These are phyloP conservation scores for Apiospora aurea DNA, from an alignment of 2,329 filamentous ascomycete species.

Conservation along the genomic window DNA sequence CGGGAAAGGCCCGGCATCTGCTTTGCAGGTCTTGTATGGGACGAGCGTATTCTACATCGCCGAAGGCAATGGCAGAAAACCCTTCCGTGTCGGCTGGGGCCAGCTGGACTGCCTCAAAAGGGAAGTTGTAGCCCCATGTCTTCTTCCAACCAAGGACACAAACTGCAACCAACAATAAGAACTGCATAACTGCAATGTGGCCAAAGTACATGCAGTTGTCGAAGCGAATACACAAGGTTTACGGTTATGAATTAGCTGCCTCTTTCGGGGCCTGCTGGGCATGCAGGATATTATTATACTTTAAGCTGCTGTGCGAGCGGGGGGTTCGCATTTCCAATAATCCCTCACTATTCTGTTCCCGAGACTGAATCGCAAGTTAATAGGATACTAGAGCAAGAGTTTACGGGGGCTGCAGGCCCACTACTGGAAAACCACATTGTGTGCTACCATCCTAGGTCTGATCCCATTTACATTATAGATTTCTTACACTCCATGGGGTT, in stretches of 20 bases:
- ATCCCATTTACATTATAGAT: neutral
- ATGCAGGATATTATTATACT: neutral
- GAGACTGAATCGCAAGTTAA: neutral
- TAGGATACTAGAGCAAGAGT: neutral
- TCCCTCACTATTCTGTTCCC: neutral
- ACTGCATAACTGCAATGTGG: neutral
- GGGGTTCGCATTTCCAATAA: neutral
- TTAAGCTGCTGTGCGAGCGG: neutral
- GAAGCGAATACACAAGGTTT: too few relatives aligned
- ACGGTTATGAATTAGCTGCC: neutral
- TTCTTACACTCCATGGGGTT: neutral
- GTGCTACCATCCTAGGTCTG: neutral
- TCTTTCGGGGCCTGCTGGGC: neutral
- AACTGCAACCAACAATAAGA: neutral
- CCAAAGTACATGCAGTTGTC: neutral
- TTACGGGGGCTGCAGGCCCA: neutral
- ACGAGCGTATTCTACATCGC: constrained; percentile 40
- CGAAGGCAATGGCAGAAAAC: constrained; percentile 34
- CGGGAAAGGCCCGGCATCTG: neutral
- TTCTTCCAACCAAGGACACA: neutral
- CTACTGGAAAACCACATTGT: neutral
- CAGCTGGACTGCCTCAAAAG: constrained; percentile 30
- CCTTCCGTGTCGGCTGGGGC: constrained; percentile 30
- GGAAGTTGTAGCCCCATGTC: constrained; percentile 14
- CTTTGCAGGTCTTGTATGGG: constrained; percentile 30